phyloP scores from a whole-genome alignment of 2,329 filamentous ascomycete genomes.

The Fusarium sarcochroum region DNA sequence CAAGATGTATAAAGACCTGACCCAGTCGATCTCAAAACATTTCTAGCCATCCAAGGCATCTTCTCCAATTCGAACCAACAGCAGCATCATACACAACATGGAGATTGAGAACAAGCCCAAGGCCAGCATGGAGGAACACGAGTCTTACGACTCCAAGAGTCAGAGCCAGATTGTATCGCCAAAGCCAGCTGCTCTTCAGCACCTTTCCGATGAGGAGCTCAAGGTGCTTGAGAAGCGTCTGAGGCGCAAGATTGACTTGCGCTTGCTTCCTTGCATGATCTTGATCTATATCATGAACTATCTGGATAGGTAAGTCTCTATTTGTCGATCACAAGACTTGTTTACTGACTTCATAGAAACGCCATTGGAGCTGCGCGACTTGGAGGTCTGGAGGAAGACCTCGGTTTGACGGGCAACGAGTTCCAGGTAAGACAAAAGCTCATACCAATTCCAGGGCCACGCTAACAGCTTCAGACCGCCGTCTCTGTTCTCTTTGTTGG shows the following conservation, averaged over 20 bases:
- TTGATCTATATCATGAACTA: conserved; percentile 23
- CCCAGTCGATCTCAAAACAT: neutral
- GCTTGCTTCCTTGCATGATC: conserved; percentile 10
- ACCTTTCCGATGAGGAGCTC: neutral
- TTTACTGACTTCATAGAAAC: neutral
- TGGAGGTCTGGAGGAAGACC: conserved; percentile 11
- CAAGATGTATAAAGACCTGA: neutral
- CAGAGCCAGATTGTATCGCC: neutral
- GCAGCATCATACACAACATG: neutral
- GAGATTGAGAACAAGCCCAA: neutral
- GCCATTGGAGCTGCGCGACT: conserved; percentile 12
- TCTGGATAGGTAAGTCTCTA: neutral
- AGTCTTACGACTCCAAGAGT: neutral
- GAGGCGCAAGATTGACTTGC: conserved; percentile 1
- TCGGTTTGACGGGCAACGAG: conserved; percentile 6
- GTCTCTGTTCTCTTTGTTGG: conserved; percentile 25
- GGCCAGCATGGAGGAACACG: neutral
- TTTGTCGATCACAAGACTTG: too few species aligned
- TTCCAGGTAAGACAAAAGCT: neutral
- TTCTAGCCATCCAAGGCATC: neutral
- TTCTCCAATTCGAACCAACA: neutral
- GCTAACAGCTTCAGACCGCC: neutral
- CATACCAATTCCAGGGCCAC: rapidly evolving
- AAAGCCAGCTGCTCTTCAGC: neutral
- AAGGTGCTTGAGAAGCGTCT: conserved; percentile 7